These are phyloP conservation scores for Monilinia fructicola DNA, from an alignment of 2,329 filamentous ascomycete genomes.

Conservation along the genomic window DNA sequence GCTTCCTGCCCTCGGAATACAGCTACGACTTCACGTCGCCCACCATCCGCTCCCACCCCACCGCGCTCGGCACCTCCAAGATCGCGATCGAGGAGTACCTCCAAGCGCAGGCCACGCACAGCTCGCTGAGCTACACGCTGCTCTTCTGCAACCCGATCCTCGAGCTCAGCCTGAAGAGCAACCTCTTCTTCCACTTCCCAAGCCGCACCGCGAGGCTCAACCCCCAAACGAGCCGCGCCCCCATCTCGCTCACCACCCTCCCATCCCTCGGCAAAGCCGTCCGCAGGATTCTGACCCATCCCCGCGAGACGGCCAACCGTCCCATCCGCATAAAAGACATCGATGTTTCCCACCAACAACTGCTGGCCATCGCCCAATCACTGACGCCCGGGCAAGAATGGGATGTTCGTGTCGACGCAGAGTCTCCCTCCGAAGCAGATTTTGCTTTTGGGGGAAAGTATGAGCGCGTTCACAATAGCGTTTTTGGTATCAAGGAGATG, in stretches of 20 bases:
- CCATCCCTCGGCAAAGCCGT: conserved; percentile 44
- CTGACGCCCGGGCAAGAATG: conserved; percentile 31
- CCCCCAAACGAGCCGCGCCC: neutral
- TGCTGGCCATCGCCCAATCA: conserved; percentile 28
- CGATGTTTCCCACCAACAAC: conserved; percentile 40
- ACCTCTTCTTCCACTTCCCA: conserved; percentile 50
- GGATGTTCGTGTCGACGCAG: conserved; percentile 27
- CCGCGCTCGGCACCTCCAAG: neutral
- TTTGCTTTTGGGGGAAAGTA: conserved; percentile 40
- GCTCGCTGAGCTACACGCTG: conserved; percentile 40
- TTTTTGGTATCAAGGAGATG: conserved; percentile 71
- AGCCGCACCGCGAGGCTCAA: neutral
- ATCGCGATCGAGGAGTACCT: conserved; percentile 21
- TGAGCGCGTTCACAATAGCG: conserved; percentile 50
- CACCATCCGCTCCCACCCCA: neutral
- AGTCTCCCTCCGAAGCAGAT: conserved; percentile 22
- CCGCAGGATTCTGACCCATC: conserved; percentile 49
- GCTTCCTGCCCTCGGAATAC: conserved; percentile 60
- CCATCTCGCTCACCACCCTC: conserved; percentile 5
- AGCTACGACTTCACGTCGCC: conserved; percentile 38
- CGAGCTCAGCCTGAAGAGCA: conserved; percentile 43
- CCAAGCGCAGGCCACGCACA: conserved; percentile 29
- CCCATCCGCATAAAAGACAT: conserved; percentile 48
- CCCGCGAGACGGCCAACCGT: conserved; percentile 53
- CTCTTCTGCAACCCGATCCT: conserved; percentile 13